A percentile compares a stretch with the other conserved stretches of the same genome.
Conservation (phyloP, 208 protist species). For the Crithidia bombi region DNA sequence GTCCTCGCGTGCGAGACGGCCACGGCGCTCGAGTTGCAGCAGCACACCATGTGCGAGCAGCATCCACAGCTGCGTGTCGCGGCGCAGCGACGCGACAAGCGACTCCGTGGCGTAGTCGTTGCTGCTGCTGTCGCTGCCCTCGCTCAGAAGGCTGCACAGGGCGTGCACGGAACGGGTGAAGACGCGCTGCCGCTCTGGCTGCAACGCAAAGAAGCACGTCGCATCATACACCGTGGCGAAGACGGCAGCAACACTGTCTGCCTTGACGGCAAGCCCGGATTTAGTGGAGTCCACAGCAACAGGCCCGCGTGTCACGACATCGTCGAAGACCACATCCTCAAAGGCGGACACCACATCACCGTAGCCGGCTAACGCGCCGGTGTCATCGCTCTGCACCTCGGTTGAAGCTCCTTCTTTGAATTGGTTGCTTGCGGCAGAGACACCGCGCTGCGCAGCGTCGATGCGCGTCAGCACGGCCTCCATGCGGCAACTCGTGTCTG, state of each 20-base stretch:
- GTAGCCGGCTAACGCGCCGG: neutral
- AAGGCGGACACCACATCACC: neutral
- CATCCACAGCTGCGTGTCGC: constrained; percentile 49
- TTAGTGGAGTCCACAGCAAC: too few relatives aligned
- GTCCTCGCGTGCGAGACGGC: constrained; percentile 39
- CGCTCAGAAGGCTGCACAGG: constrained; percentile 30
- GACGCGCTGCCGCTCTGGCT: constrained; percentile 48
- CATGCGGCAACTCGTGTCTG: neutral
- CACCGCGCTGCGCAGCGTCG: too few relatives aligned
- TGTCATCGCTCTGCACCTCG: neutral
- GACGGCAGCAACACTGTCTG: constrained; percentile 23
- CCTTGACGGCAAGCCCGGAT: too few relatives aligned
- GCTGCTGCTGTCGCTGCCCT: neutral
- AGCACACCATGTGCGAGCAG: constrained; percentile 43
- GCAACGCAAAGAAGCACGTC: constrained; percentile 68
- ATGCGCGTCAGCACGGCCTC: neutral
- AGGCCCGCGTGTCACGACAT: neutral
- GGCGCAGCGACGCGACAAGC: constrained; percentile 14
- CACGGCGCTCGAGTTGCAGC: constrained; percentile 46
- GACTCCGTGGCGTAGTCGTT: neutral
- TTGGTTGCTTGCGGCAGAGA: too few relatives aligned
- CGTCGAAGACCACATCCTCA: neutral
- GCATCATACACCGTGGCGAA: constrained; percentile 63
- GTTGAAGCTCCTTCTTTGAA: too few relatives aligned
- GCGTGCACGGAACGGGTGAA: constrained; percentile 44